These are phyloP conservation scores for Cladosporium phlei DNA, from an alignment of 2,329 filamentous ascomycete species.

Conservation along the genomic window DNA sequence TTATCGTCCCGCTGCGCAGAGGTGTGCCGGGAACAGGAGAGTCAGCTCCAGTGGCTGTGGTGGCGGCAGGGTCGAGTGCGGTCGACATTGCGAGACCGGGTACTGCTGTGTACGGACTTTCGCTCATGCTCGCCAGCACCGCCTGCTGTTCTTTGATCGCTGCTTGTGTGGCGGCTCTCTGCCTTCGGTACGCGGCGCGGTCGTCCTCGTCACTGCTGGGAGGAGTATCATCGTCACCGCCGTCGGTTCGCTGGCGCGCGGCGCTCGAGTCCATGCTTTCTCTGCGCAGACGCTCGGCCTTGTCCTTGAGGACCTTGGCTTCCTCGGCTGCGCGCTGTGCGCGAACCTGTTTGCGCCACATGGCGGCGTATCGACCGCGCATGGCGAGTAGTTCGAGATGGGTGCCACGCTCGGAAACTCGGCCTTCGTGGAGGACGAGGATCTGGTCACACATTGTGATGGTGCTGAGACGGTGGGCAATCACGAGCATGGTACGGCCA, in stretches of 20 bases:
- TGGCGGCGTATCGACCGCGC: slow-evolving; percentile 44
- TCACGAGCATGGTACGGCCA: slow-evolving; percentile 88
- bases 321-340: slow-evolving; percentile 48
- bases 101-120: background rate
- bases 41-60: background rate
- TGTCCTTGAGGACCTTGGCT: slow-evolving; percentile 46
- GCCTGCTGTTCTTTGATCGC: slow-evolving; percentile 7
- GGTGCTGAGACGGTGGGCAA: slow-evolving; percentile 66
- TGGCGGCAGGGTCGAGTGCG: background rate
- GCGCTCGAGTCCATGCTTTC: slow-evolving; percentile 44
- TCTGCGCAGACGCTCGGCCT: slow-evolving; percentile 44
- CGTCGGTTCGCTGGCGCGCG: slow-evolving; percentile 22
- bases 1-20: slow-evolving; percentile 26
- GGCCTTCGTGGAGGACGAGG: slow-evolving; percentile 50
- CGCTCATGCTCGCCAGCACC: background rate
- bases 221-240: slow-evolving; percentile 32
- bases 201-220: slow-evolving; percentile 36
- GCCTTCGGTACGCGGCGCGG: slow-evolving; percentile 10
- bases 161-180: background rate
- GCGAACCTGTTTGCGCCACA: slow-evolving; percentile 52
- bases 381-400: slow-evolving; percentile 47
- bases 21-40: slow-evolving; percentile 17
- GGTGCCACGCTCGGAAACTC: slow-evolving; percentile 48
- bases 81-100: slow-evolving; percentile 9
- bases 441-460: slow-evolving; percentile 54